Evolutionary conservation across 2,329 filamentous ascomycete genomes (phyloP).

Genomic region (Plenodomus tracheiphilus): DNA sequence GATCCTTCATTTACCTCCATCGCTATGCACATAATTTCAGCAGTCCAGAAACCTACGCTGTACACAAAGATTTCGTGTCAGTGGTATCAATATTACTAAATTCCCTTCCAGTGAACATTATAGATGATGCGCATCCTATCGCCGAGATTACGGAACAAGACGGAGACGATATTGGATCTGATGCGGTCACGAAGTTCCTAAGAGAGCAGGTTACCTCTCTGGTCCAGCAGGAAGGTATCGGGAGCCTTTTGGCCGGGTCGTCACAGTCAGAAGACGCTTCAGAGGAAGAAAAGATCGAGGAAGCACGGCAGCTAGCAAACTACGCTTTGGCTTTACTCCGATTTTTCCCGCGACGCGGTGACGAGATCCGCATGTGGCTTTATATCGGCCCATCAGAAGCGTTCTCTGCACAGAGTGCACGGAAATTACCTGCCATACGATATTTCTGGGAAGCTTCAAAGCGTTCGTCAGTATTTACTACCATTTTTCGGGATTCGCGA

Average conservation of each 20-base stretch:
- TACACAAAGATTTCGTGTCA: slow-evolving; percentile 59
- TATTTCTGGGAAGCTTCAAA: slow-evolving; percentile 80
- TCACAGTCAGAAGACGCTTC: slow-evolving; percentile 42
- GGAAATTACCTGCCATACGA: slow-evolving; percentile 67
- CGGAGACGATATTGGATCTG: slow-evolving; percentile 17
- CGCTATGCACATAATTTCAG: slow-evolving; percentile 51
- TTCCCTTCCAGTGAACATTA: slow-evolving; percentile 59
- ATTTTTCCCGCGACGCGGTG: slow-evolving; percentile 78
- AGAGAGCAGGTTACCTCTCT: slow-evolving; percentile 69
- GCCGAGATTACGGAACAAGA: slow-evolving; percentile 32
- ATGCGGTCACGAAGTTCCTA: slow-evolving; percentile 55
- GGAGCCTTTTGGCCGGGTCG: slow-evolving; percentile 58
- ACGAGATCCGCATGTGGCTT: slow-evolving; percentile 93
- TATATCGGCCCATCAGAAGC: slow-evolving; percentile 72
- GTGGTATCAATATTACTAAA: slow-evolving; percentile 61
- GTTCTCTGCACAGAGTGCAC: slow-evolving; percentile 34
- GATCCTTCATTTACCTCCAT: slow-evolving; percentile 63
- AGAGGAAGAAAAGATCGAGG: slow-evolving; percentile 49
- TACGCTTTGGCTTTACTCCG: slow-evolving; percentile 84
- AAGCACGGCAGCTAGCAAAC: slow-evolving; percentile 76
- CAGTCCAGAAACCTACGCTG: slow-evolving; percentile 44
- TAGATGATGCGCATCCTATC: slow-evolving; percentile 51
- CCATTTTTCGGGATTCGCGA: slow-evolving; percentile 60
- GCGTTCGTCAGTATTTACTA: slow-evolving; percentile 60
- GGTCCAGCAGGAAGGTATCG: slow-evolving; percentile 75